Base-by-base conservation (phyloP, 208 protist genomes). In the Ichthyophonus hoferi region DNA sequence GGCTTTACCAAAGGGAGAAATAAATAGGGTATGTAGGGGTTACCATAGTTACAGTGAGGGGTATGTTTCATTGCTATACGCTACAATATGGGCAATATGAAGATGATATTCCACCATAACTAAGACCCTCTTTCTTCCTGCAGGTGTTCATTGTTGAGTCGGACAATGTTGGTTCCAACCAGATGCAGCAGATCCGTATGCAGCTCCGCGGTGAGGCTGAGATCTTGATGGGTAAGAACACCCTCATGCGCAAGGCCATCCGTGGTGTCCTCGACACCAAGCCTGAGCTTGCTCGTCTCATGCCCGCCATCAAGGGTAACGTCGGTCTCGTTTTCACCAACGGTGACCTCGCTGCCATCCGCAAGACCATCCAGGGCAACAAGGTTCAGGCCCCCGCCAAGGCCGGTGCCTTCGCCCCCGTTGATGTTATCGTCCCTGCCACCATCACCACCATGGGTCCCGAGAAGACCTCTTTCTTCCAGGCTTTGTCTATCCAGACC, bases 181-280 rank as follows among this genome's bases (percentile, higher is more conserved):
- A 99, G 95, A 93, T 99, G 86, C 95, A 98, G 90, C 91, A 97
- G 58, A 98, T 99, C 91, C 95, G 98, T 90, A 89, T 92, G 12
- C 93, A 95, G 42, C 96, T 99, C 87, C 95, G 98, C 87, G 97
- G 97, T 77, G 96, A 97, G 93, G 98, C 94, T 86, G 95, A 95
- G 84, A 90, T 99, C 77, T 88, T 99, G 87, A 98, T 99, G 95
- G 98, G 98, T 81, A 99, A 99, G 96, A 99, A 99, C 94, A 99
- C 98, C 78, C 95, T 98, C 86, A 97, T 98, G 90, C 96, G 96
- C 88, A 98, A 98, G 93, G 96, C 58, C 42, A 17, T 99, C 43
- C 90, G 96, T 88, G 95, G 94, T 79, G 90, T 95, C 77, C 85
- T 95, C 14, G 93, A 92, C 24, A 86, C 85, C 42, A 94, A 93